phyloP scores from a whole-genome alignment of 106 monocot genomes.

The Allium cepa region DNA sequence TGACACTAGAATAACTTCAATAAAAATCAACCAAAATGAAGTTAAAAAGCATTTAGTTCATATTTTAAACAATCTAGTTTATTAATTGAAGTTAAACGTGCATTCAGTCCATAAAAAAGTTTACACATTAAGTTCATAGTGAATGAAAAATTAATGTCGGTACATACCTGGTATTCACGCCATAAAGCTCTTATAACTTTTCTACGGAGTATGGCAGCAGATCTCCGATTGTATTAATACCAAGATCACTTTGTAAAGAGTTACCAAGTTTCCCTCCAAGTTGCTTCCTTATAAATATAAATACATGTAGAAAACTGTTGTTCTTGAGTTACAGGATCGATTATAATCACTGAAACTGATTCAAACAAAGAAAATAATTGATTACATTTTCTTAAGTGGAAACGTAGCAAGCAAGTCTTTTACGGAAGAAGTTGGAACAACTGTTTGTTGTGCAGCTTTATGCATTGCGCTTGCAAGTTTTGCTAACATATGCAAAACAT shows the following conservation, averaged over 20 bases:
- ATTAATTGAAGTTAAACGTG: no score
- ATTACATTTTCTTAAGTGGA: slow-evolving; percentile 94
- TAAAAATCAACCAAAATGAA: no score
- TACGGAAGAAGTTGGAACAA: slow-evolving; percentile 80
- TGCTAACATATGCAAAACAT: slow-evolving; percentile 60
- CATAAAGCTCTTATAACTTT: slow-evolving; percentile 80
- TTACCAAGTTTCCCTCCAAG: slow-evolving; percentile 92
- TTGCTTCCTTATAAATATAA: slow-evolving; percentile 53
- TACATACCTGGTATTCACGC: slow-evolving; percentile 80
- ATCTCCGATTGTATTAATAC: slow-evolving; percentile 74
- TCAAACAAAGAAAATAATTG: background rate
- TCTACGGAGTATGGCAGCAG: slow-evolving; percentile 60
- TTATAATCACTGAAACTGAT: background rate
- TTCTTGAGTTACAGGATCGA: background rate
- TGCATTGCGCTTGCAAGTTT: slow-evolving; percentile 94
- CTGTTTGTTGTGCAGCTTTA: slow-evolving; percentile 95
- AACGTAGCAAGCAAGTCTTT: slow-evolving; percentile 70
- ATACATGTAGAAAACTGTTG: background rate
- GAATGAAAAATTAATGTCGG: slow-evolving; percentile 6
- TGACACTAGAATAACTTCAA: no score
- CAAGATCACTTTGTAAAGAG: slow-evolving; percentile 83
- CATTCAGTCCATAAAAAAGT: background rate
- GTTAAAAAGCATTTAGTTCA: no score
- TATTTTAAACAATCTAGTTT: no score
- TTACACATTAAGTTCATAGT: no score